Percentiles rank a stretch among this genome's conserved stretches.
These are phyloP conservation scores for Dendrocalamus latiflorus DNA, from an alignment of 202 grass and related monocot species.

Conservation along the genomic window DNA sequence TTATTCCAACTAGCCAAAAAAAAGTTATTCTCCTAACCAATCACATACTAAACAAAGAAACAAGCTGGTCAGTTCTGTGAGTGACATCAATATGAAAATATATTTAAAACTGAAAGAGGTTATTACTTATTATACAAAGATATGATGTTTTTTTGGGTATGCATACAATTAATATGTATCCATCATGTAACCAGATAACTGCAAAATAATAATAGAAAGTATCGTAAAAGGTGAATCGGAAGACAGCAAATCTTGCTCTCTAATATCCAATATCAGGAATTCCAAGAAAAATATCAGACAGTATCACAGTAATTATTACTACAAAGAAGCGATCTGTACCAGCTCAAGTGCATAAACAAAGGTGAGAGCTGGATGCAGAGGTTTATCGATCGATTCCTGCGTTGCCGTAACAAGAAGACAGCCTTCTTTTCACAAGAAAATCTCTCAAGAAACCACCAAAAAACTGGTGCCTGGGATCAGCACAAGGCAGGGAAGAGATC, in stretches of 20 bases:
- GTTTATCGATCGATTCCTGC: slow-evolving; percentile 61
- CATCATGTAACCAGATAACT: background rate
- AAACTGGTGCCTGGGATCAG: background rate
- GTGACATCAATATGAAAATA: too few relatives aligned
- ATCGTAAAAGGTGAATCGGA: background rate
- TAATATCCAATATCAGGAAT: background rate
- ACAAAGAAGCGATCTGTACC: background rate
- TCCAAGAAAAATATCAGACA: background rate
- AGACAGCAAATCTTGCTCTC: background rate
- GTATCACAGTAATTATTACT: background rate
- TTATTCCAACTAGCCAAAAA: too few relatives aligned
- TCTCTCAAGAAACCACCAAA: background rate
- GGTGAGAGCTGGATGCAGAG: slow-evolving; percentile 55
- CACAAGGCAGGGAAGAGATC: slow-evolving; percentile 51
- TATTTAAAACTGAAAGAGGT: too few relatives aligned
- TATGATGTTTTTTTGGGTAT: too few relatives aligned
- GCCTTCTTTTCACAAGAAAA: background rate
- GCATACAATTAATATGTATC: too few relatives aligned
- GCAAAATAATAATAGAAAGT: background rate
- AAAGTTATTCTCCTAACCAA: too few relatives aligned
- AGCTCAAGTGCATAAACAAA: background rate
- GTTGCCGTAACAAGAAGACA: slow-evolving; percentile 16
- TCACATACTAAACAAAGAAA: too few relatives aligned
- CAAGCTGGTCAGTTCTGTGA: too few relatives aligned
- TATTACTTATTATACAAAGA: too few relatives aligned